Conservation (phyloP, 441 rosid species). For the Gossypium gossypioides region DNA sequence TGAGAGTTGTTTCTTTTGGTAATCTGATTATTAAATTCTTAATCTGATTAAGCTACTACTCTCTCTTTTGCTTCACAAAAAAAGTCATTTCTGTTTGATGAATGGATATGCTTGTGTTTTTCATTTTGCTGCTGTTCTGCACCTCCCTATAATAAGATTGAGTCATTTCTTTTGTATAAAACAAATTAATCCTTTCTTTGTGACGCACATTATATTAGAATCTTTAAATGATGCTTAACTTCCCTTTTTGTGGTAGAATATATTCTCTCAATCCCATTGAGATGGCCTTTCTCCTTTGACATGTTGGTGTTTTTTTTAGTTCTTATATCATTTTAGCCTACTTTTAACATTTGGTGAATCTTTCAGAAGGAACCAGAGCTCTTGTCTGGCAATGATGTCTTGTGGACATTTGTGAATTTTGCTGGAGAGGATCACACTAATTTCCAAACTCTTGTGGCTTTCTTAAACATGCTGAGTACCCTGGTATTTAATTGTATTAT, state of each 20-base stretch:
- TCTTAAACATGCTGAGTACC: slow-evolving; percentile 85
- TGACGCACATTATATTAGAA: not conserved
- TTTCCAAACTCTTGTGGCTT: slow-evolving; percentile 87
- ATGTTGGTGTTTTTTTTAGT: not conserved
- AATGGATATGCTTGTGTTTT: not conserved
- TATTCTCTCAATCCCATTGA: not conserved
- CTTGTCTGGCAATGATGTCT: slow-evolving; percentile 80
- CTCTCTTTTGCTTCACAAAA: not conserved
- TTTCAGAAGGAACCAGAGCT: slow-evolving; percentile 88
- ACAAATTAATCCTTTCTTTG: not conserved
- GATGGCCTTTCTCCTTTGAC: not conserved
- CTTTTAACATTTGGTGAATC: slow-evolving; percentile 15
- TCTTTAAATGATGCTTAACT: not conserved
- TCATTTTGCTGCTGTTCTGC: not conserved
- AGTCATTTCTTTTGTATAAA: not conserved
- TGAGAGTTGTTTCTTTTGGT: not conserved
- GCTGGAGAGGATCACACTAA: slow-evolving; percentile 98
- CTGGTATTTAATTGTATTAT: slow-evolving; percentile 50
- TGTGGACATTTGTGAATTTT: slow-evolving; percentile 96
- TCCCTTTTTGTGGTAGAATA: not conserved
- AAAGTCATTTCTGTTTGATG: not conserved
- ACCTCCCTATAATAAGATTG: not conserved
- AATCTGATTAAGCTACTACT: not conserved
- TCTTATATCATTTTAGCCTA: not conserved
- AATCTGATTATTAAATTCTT: not conserved